These are phyloP conservation scores for Ehretia macrophylla DNA, from an alignment of 257 asterid species.

Conservation along the genomic window DNA sequence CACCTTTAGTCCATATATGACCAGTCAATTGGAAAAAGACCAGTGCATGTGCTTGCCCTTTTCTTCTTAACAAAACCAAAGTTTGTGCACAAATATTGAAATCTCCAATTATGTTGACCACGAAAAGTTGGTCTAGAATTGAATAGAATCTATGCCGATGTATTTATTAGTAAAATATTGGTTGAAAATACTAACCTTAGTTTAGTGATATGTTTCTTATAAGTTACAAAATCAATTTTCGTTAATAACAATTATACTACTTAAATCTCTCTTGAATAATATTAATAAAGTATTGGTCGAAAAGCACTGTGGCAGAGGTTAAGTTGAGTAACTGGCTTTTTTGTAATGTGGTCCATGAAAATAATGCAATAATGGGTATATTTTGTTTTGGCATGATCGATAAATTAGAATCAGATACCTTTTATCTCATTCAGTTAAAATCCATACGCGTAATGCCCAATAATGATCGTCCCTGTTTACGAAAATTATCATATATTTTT, in stretches of 20 bases:
- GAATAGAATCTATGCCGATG: no score
- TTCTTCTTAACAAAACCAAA: conserved; percentile 14
- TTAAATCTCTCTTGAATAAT: no score
- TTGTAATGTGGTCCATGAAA: neutral
- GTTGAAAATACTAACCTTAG: no score
- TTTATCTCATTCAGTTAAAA: neutral
- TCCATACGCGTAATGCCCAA: neutral
- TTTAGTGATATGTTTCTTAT: no score
- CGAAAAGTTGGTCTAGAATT: neutral
- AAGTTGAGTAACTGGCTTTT: no score
- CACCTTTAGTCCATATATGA: conserved; percentile 1
- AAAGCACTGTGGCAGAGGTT: no score
- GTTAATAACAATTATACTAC: no score
- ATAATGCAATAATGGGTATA: neutral
- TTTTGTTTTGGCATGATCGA: neutral
- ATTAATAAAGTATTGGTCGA: no score
- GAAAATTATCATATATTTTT: no score
- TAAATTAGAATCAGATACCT: neutral
- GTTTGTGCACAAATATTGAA: conserved; percentile 5
- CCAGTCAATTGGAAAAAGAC: conserved; percentile 9
- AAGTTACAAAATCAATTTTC: no score
- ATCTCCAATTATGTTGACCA: neutral
- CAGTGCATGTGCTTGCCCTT: conserved; percentile 23
- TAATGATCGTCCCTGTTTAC: no score
- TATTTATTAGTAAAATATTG: no score